These are phyloP conservation scores for Spinellus fusiger DNA, from an alignment of 192 early-diverging fungal species.

Conservation along the genomic window DNA sequence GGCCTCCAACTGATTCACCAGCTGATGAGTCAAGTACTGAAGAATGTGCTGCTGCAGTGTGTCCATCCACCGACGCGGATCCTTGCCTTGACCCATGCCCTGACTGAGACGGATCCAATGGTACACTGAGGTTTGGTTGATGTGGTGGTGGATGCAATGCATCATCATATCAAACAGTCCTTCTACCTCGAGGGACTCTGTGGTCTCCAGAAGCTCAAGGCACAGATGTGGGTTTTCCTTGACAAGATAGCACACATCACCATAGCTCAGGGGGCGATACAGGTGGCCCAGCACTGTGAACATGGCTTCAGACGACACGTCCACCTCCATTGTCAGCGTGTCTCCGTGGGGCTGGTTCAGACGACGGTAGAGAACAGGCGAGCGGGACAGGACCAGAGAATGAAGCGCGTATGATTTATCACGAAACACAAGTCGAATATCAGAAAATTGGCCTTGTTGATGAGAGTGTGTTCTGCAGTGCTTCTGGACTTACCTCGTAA, in stretches of 20 bases:
- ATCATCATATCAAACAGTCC: neutral
- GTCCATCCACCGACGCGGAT: conserved; percentile 5
- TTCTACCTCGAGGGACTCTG: conserved; percentile 3
- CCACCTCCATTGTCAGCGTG: conserved; percentile 1
- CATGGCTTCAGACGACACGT: conserved; percentile 8
- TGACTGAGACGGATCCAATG: conserved; percentile 9
- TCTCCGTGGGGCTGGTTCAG: conserved; percentile 1
- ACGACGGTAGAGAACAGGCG: conserved; percentile 12
- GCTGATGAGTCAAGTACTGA: conserved; percentile 1
- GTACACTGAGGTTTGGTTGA: neutral
- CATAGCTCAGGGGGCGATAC: neutral
- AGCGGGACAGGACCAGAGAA: conserved; percentile 14
- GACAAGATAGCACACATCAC: neutral
- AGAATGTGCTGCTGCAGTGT: conserved; percentile 13
- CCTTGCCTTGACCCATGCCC: conserved; percentile 10
- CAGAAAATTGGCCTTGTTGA: conserved; percentile 13
- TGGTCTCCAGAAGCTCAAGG: conserved; percentile 11
- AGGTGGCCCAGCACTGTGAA: conserved; percentile 9
- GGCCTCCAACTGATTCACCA: conserved; percentile 12
- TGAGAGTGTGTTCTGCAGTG: neutral
- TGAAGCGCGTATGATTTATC: conserved; percentile 14
- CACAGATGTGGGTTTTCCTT: conserved; percentile 11
- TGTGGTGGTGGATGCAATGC: neutral
- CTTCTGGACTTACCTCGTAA: neutral
- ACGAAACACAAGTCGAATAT: conserved; percentile 14